These are phyloP conservation scores for Solidago caesia DNA, from an alignment of 129 eudicot species.

Conservation along the genomic window DNA sequence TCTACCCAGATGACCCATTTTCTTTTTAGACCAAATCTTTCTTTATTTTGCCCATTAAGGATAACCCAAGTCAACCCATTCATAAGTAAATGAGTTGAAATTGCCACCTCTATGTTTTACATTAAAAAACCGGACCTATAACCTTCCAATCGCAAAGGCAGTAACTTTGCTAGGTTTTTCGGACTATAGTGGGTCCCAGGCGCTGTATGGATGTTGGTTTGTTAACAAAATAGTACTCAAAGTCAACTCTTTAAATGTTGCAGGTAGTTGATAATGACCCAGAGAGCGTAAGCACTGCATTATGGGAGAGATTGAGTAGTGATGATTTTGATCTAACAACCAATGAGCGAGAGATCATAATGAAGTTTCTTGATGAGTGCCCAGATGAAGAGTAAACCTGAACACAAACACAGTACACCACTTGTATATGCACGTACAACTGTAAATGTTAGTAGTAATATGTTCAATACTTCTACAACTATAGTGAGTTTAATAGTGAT, in stretches of 20 bases:
- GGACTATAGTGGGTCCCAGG: neutral
- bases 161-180: neutral
- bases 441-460: neutral
- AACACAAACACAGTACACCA: neutral
- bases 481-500: neutral
- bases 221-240: neutral
- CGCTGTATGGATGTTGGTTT: neutral
- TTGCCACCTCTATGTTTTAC: too few relatives aligned
- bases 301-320: conserved; percentile 55
- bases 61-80: too few relatives aligned
- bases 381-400: conserved; percentile 36
- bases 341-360: conserved; percentile 51
- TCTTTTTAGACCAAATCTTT: too few relatives aligned
- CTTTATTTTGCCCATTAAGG: too few relatives aligned
- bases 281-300: conserved; percentile 45
- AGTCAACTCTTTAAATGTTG: conserved; percentile 14
- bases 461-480: too few relatives aligned
- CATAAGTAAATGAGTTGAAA: too few relatives aligned
- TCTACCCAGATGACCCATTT: too few relatives aligned
- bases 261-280: conserved; percentile 72
- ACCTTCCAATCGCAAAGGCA: neutral
- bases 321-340: conserved; percentile 69
- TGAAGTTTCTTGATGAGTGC: conserved; percentile 58
- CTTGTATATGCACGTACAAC: neutral
- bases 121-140: too few relatives aligned